Percentiles rank a stretch among this genome's conserved stretches.
Conservation (phyloP, 1,284 basidiomycete genomes). For the Irpex sp. region DNA sequence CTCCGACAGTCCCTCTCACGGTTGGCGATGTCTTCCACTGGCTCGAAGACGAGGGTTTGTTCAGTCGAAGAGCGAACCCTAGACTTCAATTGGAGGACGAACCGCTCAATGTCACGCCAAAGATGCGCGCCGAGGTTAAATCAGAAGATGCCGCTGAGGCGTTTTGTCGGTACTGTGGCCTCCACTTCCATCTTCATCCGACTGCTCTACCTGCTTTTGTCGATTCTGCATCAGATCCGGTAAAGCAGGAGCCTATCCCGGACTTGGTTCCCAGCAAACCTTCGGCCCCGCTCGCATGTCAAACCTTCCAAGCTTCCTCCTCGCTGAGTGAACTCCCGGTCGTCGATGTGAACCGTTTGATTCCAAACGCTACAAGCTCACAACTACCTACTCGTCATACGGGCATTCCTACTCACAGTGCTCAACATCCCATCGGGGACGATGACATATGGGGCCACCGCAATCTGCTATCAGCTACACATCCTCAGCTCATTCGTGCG, state of each 20-base stretch:
- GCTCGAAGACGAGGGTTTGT: slow-evolving; percentile 48
- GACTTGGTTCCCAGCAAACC: background rate
- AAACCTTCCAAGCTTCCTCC: background rate
- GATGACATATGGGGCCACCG: background rate
- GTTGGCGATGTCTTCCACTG: slow-evolving; percentile 54
- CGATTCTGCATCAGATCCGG: background rate
- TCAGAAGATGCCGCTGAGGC: background rate
- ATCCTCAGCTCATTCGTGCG: slow-evolving; percentile 19
- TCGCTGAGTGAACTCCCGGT: slow-evolving; percentile 15
- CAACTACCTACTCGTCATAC: background rate
- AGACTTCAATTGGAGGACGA: background rate
- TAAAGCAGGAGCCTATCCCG: slow-evolving; percentile 7
- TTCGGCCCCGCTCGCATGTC: background rate
- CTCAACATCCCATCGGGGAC: background rate
- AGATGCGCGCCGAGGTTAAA: background rate
- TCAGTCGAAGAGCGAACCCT: slow-evolving; percentile 27
- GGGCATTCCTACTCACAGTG: background rate
- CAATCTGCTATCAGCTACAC: slow-evolving; percentile 18
- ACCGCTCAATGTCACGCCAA: background rate
- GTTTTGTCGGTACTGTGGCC: slow-evolving; percentile 9
- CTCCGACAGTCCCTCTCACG: slow-evolving; percentile 31
- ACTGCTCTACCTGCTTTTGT: background rate
- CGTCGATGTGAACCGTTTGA: slow-evolving; percentile 18
- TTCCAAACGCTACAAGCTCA: background rate
- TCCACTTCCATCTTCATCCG: slow-evolving; percentile 8